Percentiles rank a stretch among this genome's conserved stretches.
phyloP scores from a whole-genome alignment of 179 eudicot species.

The Heliamphora pulchella region DNA sequence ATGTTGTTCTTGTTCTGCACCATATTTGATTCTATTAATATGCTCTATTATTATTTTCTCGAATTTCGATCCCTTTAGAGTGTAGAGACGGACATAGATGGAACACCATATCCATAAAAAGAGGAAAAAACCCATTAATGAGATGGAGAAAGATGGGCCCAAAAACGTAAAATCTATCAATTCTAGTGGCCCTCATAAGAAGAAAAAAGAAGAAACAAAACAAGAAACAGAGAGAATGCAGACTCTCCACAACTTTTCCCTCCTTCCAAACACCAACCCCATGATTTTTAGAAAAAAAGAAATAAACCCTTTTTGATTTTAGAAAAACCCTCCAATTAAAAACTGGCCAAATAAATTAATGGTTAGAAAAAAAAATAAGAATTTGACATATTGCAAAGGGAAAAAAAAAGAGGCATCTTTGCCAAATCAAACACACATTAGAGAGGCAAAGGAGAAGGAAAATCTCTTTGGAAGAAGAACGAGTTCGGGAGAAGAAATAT shows the following conservation, averaged over 20 bases:
- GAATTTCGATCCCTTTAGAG: background rate
- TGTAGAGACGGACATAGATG: conserved; percentile 13
- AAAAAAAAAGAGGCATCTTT: background rate
- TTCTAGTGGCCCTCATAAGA: background rate
- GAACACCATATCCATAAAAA: conserved; percentile 6
- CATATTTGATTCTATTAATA: no score
- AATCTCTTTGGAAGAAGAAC: background rate
- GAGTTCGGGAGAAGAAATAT: background rate
- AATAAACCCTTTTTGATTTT: no score
- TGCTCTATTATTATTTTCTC: no score
- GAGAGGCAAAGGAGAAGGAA: background rate
- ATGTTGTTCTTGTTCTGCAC: no score
- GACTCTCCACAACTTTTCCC: background rate
- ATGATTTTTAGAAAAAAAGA: no score
- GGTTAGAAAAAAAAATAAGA: no score
- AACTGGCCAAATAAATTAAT: no score
- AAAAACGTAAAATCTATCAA: background rate
- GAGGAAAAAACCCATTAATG: background rate
- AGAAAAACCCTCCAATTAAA: no score
- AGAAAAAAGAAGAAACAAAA: background rate
- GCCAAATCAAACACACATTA: background rate
- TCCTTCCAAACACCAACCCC: background rate
- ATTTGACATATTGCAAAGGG: background rate
- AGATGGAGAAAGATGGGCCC: conserved; percentile 11
- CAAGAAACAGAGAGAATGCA: background rate